These are phyloP conservation scores for Mycosphaerella sp. DNA, from an alignment of 2,329 filamentous ascomycete species.

Conservation along the genomic window DNA sequence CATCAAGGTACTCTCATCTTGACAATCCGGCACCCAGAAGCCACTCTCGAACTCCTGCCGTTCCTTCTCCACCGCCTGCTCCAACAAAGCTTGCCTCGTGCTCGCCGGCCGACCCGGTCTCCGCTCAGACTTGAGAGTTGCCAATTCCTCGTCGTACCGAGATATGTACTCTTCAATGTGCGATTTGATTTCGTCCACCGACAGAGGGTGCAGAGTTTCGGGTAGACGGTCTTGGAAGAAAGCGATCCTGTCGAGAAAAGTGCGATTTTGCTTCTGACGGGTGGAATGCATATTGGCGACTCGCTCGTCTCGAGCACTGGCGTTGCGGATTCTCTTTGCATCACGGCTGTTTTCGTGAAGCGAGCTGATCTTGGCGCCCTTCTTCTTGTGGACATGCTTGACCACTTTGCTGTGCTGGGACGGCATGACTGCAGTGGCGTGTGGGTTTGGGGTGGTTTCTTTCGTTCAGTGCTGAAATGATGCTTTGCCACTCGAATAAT, in stretches of 20 bases:
- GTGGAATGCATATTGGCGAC: slow-evolving; percentile 65
- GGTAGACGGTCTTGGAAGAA: slow-evolving; percentile 57
- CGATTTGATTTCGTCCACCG: slow-evolving; percentile 51
- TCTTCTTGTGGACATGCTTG: slow-evolving; percentile 90
- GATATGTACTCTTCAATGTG: slow-evolving; percentile 45
- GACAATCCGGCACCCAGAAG: slow-evolving; percentile 79
- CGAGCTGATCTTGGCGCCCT: slow-evolving; percentile 65
- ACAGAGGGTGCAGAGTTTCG: slow-evolving; percentile 42
- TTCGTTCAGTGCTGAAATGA: neutral
- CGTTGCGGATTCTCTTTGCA: slow-evolving; percentile 71
- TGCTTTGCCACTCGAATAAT: neutral
- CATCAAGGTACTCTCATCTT: slow-evolving; percentile 57
- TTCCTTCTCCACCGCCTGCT: slow-evolving; percentile 62
- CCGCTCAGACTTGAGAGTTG: slow-evolving; percentile 58
- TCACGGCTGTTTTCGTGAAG: slow-evolving; percentile 87
- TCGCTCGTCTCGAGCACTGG: slow-evolving; percentile 73
- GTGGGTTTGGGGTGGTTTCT: too few relatives aligned
- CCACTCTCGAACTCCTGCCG: slow-evolving; percentile 75
- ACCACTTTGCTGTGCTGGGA: slow-evolving; percentile 69
- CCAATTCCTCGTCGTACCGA: slow-evolving; percentile 65
- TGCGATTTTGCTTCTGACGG: slow-evolving; percentile 62
- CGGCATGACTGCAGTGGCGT: slow-evolving; percentile 53
- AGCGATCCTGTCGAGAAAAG: slow-evolving; percentile 57
- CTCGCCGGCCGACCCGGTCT: slow-evolving; percentile 73
- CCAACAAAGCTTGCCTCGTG: slow-evolving; percentile 69